A percentile compares a stretch with the other conserved stretches of the same genome.
Evolutionary conservation across 2,329 filamentous ascomycete species (phyloP).

Genomic region (Colletotrichum paranaense): DNA sequence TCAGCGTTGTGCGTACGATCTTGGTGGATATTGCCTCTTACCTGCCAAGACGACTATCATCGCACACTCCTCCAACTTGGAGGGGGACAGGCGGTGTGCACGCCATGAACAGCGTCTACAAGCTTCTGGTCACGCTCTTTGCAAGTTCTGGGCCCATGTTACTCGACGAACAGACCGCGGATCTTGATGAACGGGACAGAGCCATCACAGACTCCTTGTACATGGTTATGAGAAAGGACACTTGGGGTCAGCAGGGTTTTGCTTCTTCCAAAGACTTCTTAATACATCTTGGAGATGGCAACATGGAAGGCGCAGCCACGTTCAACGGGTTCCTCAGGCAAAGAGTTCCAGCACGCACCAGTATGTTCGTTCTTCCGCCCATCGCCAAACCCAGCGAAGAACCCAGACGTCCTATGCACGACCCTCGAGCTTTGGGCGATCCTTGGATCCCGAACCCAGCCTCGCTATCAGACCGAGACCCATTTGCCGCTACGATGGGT

Average conservation of each 20-base stretch:
- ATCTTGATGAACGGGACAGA: slow-evolving; percentile 58
- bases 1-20: slow-evolving; percentile 65
- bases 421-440: slow-evolving; percentile 51
- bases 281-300: slow-evolving; percentile 57
- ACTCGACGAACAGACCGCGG: slow-evolving; percentile 55
- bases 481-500: slow-evolving; percentile 41
- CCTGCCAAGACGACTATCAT: slow-evolving; percentile 36
- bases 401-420: slow-evolving; percentile 49
- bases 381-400: slow-evolving; percentile 47
- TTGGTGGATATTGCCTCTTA: slow-evolving; percentile 57
- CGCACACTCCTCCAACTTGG: slow-evolving; percentile 16
- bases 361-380: slow-evolving; percentile 46
- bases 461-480: slow-evolving; percentile 41
- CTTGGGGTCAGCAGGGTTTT: slow-evolving; percentile 60
- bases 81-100: slow-evolving; percentile 28
- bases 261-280: slow-evolving; percentile 62
- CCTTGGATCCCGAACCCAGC: slow-evolving; percentile 46
- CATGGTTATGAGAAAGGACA: slow-evolving; percentile 58
- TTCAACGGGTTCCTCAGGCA: slow-evolving; percentile 34
- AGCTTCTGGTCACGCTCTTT: slow-evolving; percentile 62
- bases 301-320: slow-evolving; percentile 46
- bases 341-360: slow-evolving; percentile 36
- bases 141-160: slow-evolving; percentile 55
- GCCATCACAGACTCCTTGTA: slow-evolving; percentile 55
- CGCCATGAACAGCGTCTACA: slow-evolving; percentile 61